Percentiles rank a stretch among this genome's conserved stretches.
These are phyloP conservation scores for Tetrahymena malaccensis DNA, from an alignment of 73 alveolate genomes.

Conservation along the genomic window DNA sequence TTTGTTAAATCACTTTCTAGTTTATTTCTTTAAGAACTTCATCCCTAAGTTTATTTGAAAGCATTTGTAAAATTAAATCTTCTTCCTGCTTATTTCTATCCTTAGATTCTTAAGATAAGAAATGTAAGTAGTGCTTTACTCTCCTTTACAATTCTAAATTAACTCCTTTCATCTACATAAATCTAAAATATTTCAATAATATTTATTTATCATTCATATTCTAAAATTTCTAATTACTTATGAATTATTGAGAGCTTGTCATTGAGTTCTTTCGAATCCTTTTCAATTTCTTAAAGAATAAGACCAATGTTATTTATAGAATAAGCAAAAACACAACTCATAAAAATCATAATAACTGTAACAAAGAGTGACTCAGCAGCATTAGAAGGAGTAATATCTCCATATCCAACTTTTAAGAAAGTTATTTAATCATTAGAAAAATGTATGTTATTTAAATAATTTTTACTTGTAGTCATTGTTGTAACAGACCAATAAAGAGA, in stretches of 20 bases:
- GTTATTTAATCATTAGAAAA: too few relatives aligned
- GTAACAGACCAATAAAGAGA: background rate
- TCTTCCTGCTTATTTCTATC: background rate
- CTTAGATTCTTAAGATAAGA: background rate
- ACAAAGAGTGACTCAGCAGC: conserved; percentile 54
- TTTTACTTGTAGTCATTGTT: background rate
- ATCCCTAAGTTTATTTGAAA: background rate
- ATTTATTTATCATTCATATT: too few relatives aligned
- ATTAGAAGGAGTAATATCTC: conserved; percentile 71
- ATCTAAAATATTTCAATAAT: background rate
- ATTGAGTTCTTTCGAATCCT: background rate
- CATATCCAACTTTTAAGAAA: conserved; percentile 63
- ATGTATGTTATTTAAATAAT: too few relatives aligned
- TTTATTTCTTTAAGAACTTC: background rate
- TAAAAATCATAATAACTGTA: conserved; percentile 62
- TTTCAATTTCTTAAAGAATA: conserved; percentile 2
- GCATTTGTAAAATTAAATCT: background rate
- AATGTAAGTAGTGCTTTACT: background rate
- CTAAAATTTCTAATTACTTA: background rate
- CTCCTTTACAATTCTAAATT: background rate
- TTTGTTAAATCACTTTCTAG: background rate
- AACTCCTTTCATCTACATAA: background rate
- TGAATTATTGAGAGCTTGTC: background rate
- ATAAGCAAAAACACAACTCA: conserved; percentile 43
- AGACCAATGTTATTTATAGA: conserved; percentile 37